Evolutionary conservation across 345 rosid species (phyloP).

Genomic region (Eutrema japonicum): DNA sequence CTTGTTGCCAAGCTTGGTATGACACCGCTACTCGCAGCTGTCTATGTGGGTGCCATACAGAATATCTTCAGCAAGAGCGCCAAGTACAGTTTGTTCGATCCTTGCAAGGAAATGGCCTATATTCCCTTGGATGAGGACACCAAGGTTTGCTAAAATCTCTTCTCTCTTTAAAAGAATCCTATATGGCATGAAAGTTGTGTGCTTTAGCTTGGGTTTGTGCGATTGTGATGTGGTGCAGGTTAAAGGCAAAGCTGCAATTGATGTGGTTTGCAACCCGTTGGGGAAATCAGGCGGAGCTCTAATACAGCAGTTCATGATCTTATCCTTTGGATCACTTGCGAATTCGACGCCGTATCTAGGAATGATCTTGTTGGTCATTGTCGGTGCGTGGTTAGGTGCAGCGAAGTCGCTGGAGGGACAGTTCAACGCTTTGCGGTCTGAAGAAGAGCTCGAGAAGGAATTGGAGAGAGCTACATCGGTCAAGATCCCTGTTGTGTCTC

Average conservation of each 20-base stretch:
- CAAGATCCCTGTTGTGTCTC: constrained; percentile 69
- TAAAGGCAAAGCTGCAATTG: constrained; percentile 98
- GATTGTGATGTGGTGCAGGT: constrained; percentile 54
- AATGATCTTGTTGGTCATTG: constrained; percentile 73
- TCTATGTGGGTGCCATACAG: constrained; percentile 93
- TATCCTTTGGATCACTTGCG: constrained; percentile 89
- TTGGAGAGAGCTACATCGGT: constrained; percentile 78
- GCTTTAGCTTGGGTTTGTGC: constrained; percentile 8
- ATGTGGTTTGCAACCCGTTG: constrained; percentile 93
- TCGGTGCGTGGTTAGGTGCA: constrained; percentile 81
- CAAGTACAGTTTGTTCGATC: constrained; percentile 97
- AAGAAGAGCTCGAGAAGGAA: constrained; percentile 95
- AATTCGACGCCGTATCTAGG: constrained; percentile 96
- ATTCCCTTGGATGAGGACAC: constrained; percentile 98
- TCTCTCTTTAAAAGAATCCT: neutral
- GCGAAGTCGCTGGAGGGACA: constrained; percentile 86
- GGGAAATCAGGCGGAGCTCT: constrained; percentile 98
- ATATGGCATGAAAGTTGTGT: neutral
- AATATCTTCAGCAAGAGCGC: constrained; percentile 99
- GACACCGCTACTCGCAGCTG: constrained; percentile 97
- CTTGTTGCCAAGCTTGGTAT: constrained; percentile 73
- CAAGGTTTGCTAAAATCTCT: constrained; percentile 55
- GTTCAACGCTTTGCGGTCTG: constrained; percentile 69
- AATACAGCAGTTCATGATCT: constrained; percentile 96
- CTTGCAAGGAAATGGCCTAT: constrained; percentile 98